A percentile compares a stretch with the other conserved stretches of the same genome.
These are phyloP conservation scores for Stemphylium beticola DNA, from an alignment of 2,329 filamentous ascomycete genomes.

Conservation along the genomic window DNA sequence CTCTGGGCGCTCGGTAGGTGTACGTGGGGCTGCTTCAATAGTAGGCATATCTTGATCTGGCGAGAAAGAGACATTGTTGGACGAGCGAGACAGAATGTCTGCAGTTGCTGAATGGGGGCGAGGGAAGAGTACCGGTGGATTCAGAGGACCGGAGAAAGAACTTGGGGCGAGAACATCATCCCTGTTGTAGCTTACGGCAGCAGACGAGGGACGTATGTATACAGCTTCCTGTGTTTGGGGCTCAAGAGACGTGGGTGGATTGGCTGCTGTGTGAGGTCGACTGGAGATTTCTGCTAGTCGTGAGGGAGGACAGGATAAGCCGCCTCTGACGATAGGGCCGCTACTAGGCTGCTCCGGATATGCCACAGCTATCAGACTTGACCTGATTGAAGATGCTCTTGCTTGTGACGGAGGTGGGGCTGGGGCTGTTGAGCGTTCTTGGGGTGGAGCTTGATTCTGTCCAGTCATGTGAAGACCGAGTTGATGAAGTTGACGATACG, in stretches of 20 bases:
- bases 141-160: slow-evolving; percentile 20
- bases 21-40: slow-evolving; percentile 10
- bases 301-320: slow-evolving; percentile 36
- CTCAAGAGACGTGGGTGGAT: slow-evolving; percentile 12
- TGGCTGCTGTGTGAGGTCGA: slow-evolving; percentile 32
- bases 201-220: slow-evolving; percentile 25
- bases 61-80: neutral
- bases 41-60: slow-evolving; percentile 4
- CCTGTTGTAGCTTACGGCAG: slow-evolving; percentile 10
- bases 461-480: slow-evolving; percentile 43
- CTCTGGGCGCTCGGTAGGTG: slow-evolving; percentile 19
- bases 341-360: slow-evolving; percentile 4
- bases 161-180: neutral
- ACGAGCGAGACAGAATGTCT: slow-evolving; percentile 10
- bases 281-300: slow-evolving; percentile 32
- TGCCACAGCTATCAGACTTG: neutral
- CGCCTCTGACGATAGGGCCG: neutral
- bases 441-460: slow-evolving; percentile 11
- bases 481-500: slow-evolving; percentile 39
- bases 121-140: slow-evolving; percentile 36
- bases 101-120: slow-evolving; percentile 33
- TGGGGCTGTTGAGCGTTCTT: slow-evolving; percentile 20
- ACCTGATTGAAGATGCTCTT: neutral
- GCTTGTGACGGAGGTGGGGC: slow-evolving; percentile 4
- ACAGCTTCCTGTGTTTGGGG: slow-evolving; percentile 18